Conservation (phyloP, 2,329 filamentous ascomycete genomes). For the Acrodontium crateriforme region DNA sequence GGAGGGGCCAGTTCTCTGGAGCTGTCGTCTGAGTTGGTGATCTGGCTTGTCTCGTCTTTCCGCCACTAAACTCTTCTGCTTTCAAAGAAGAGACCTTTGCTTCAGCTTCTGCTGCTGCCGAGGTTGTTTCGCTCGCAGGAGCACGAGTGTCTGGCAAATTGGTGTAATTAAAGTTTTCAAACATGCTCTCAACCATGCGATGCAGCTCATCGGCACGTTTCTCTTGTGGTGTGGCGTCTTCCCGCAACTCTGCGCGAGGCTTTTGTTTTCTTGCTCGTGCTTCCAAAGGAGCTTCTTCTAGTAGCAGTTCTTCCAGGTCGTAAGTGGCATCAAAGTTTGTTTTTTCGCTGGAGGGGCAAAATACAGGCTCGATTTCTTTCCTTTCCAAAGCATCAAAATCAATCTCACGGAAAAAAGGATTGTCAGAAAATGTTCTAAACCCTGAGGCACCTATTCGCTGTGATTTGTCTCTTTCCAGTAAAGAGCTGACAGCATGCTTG, state of each 20-base stretch:
- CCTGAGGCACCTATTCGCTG: conserved; percentile 69
- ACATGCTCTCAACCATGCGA: conserved; percentile 84
- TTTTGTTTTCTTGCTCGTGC: conserved; percentile 87
- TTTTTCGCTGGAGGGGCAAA: conserved; percentile 88
- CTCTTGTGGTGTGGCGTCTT: conserved; percentile 89
- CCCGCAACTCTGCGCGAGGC: conserved; percentile 77
- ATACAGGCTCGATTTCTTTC: conserved; percentile 82
- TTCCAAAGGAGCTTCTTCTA: conserved; percentile 91
- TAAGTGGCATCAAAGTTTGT: conserved; percentile 99
- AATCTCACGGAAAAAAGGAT: conserved; percentile 77
- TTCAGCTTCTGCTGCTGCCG: too few species aligned
- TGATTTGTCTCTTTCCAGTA: conserved; percentile 66
- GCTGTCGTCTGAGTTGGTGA: too few species aligned
- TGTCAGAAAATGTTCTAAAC: conserved; percentile 73
- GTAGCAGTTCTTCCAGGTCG: conserved; percentile 79
- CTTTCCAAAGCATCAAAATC: conserved; percentile 74
- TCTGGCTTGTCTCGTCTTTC: conserved; percentile 9
- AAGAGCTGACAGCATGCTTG: conserved; percentile 71
- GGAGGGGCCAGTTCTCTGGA: too few species aligned
- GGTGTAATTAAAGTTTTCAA: conserved; percentile 92
- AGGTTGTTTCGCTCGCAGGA: too few species aligned
- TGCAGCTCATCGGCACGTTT: conserved; percentile 91
- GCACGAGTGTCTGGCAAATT: conserved; percentile 62
- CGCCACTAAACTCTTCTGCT: too few species aligned
- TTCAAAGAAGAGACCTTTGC: conserved; percentile 1